Conservation (phyloP, 2,329 filamentous ascomycete genomes). For the Fusarium nurragi region DNA sequence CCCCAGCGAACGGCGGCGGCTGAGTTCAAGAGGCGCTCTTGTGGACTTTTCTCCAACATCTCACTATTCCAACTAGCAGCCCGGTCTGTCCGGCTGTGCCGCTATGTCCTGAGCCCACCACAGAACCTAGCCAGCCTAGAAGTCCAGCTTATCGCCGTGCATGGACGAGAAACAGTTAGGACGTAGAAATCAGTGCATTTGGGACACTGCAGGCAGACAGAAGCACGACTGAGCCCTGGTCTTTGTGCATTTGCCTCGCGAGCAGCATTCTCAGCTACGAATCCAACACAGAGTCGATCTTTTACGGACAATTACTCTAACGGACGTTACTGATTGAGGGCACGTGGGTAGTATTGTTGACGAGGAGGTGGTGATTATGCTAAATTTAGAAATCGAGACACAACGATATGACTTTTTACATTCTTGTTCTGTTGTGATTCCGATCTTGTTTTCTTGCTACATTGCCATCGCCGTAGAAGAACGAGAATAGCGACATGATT, state of each 20-base stretch:
- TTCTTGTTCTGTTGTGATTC: neutral
- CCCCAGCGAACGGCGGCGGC: conserved; percentile 29
- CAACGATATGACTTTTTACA: neutral
- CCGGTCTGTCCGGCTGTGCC: conserved; percentile 16
- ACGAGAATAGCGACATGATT: neutral
- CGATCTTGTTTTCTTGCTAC: neutral
- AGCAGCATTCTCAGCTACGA: conserved; percentile 11
- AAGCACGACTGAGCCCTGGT: conserved; percentile 2
- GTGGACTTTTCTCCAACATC: conserved; percentile 26
- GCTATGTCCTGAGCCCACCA: conserved; percentile 2
- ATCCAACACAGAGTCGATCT: conserved; percentile 18
- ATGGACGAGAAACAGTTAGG: conserved; percentile 19
- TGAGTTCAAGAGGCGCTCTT: conserved; percentile 17
- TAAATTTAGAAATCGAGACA: conserved; percentile 22
- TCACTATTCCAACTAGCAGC: conserved; percentile 21
- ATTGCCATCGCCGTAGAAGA: neutral
- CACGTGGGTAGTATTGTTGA: neutral
- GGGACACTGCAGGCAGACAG: conserved; percentile 7
- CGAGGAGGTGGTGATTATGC: conserved; percentile 5
- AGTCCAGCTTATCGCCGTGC: conserved; percentile 11
- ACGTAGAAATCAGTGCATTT: neutral
- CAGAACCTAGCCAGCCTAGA: conserved; percentile 3
- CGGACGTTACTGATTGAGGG: neutral
- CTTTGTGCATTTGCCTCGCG: neutral
- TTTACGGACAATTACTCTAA: conserved; percentile 8